Base-by-base conservation (phyloP, 1,284 basidiomycete species). In the Cryptococcus wingfieldii region DNA sequence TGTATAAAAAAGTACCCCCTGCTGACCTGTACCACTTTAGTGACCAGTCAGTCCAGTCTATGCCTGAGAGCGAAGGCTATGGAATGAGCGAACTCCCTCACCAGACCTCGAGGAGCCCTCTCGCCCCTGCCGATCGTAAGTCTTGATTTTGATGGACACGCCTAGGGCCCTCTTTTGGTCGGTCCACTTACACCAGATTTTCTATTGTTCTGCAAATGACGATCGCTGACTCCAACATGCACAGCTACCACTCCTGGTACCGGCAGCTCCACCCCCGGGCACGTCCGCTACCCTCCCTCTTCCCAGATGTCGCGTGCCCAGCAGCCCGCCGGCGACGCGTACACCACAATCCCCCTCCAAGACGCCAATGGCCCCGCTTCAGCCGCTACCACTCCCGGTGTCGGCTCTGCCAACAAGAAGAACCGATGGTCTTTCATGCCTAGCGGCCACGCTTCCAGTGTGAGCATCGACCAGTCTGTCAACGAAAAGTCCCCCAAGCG, bases 281-380 rank as follows among this genome's bases (percentile, higher is more conserved):
- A 58, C 14, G 71, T 73, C 9, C 71, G 71, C 56, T 73, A 73
- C 54, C 71, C 71, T 12, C 71, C 70, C 14, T 60, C 65, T 13
- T 63, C 67, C 18, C 59, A 67, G 38, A 61, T 63, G 42, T 4
- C 47, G 16, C 27, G 34, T 18, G 25, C 27, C 25, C 28, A 16
- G 18, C 28, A 37, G 13, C 58, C 54, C 5, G 53, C 48, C 27
- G 44, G 48, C 12, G 58, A 61, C 23, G 52, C 51, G 0, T 72
- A 69, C 63, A 65, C 64, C 38, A 67, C 66, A 16, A 55, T 72
- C 38, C 70, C 70, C 6, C 58, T 72, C 16, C 65, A 70, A 53
- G 70, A 72, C 52, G 19, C 5, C 41, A 42, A 6, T 16, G 41
- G n/a, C 8, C 19, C 41, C 8, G 41, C 2, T 10, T 46, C 44